These are phyloP conservation scores for Amoeboaphelidium occidentale DNA, from an alignment of 371 early-diverging fungal genomes.

Conservation along the genomic window DNA sequence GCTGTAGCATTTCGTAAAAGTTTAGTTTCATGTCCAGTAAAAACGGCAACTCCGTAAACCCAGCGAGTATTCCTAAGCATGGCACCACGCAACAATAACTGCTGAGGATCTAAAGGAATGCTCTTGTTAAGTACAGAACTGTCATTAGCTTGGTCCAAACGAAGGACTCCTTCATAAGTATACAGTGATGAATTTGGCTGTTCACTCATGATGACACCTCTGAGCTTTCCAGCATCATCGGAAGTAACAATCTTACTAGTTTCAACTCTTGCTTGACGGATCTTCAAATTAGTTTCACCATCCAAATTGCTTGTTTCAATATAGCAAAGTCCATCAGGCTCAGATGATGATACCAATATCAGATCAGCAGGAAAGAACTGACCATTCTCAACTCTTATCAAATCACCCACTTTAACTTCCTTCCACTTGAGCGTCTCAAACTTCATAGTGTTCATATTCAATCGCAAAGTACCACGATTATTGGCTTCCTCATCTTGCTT, in stretches of 20 bases:
- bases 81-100: slow-evolving; percentile 56
- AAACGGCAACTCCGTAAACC: slow-evolving; percentile 59
- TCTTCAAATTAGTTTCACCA: slow-evolving; percentile 85
- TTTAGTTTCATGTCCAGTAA: slow-evolving; percentile 75
- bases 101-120: slow-evolving; percentile 49
- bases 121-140: slow-evolving; percentile 18
- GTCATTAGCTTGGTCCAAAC: slow-evolving; percentile 19
- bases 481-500: slow-evolving; percentile 49
- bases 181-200: slow-evolving; percentile 67
- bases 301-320: slow-evolving; percentile 88
- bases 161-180: slow-evolving; percentile 51
- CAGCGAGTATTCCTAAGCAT: slow-evolving; percentile 55
- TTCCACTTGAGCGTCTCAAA: slow-evolving; percentile 44
- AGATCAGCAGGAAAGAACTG: slow-evolving; percentile 84
- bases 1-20: slow-evolving; percentile 60
- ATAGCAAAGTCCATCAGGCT: slow-evolving; percentile 72
- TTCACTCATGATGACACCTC: slow-evolving; percentile 33
- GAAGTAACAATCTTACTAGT: slow-evolving; percentile 36
- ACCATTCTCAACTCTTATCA: slow-evolving; percentile 56
- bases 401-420: slow-evolving; percentile 67
- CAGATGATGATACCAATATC: slow-evolving; percentile 48
- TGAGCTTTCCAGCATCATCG: slow-evolving; percentile 23
- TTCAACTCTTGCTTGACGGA: slow-evolving; percentile 53
- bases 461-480: slow-evolving; percentile 30
- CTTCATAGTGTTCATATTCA: slow-evolving; percentile 28